Percentiles rank a stretch among this genome's conserved stretches.
These are phyloP conservation scores for Blastobotrys buckinghamii DNA, from an alignment of 1,139 yeast genomes.

Conservation along the genomic window DNA sequence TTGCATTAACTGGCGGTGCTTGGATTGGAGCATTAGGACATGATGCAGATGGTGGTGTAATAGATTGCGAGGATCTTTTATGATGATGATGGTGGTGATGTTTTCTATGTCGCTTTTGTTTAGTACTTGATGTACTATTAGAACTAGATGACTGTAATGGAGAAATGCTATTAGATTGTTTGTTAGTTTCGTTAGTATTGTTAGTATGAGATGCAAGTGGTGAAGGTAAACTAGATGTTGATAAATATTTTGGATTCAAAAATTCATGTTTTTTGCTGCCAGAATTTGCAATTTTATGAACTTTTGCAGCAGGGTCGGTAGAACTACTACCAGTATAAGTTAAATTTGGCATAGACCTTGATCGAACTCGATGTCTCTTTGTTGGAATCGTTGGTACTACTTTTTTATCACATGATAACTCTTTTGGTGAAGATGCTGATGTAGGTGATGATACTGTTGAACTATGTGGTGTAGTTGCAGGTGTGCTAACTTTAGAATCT, in stretches of 20 bases:
- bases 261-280: slow-evolving; percentile 10
- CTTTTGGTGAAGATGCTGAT: neutral
- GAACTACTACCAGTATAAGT: slow-evolving; percentile 8
- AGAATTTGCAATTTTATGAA: slow-evolving; percentile 16
- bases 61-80: slow-evolving; percentile 9
- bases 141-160: slow-evolving; percentile 5
- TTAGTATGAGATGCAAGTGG: slow-evolving; percentile 3
- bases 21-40: slow-evolving; percentile 30
- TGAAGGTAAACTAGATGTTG: slow-evolving; percentile 11
- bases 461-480: neutral
- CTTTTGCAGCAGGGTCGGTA: slow-evolving; percentile 15
- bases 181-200: neutral
- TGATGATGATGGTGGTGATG: slow-evolving; percentile 3
- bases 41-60: slow-evolving; percentile 11
- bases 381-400: slow-evolving; percentile 3
- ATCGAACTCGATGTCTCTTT: slow-evolving; percentile 21
- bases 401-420: neutral
- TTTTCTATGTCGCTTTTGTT: neutral
- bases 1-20: slow-evolving; percentile 82
- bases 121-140: slow-evolving; percentile 4
- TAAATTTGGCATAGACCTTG: slow-evolving; percentile 24
- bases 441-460: neutral
- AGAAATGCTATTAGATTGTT: neutral
- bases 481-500: too few relatives aligned
- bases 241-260: slow-evolving; percentile 13